Evolutionary conservation across 2,329 filamentous ascomycete species (phyloP), one percentile per base, ranked within the genome.

Genomic region (Rhinocladiella mackenziei): DNA sequence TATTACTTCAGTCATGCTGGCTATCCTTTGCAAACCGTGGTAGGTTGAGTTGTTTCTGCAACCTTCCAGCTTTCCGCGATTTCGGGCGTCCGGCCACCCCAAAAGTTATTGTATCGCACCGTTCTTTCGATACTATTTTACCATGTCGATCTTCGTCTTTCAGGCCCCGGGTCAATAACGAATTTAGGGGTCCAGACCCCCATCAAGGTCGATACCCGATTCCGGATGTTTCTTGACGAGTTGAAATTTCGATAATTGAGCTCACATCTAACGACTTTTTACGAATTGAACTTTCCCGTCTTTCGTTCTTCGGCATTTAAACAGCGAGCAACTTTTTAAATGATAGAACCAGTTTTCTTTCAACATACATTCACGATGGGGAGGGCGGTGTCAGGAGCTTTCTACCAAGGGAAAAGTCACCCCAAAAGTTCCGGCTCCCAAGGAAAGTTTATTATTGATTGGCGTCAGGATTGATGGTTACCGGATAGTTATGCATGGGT

Each of bases 1-100:
- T 65, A 70, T 51, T 74, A 74, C 55, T 69, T 75, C 35, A 47
- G 39, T 31, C 54, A 57, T 38, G 25, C 42, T 3, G 52, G 47
- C 36, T 57, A 57, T 39, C 34, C 45, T 15, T 18, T 57, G 39
- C 55, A 57, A 40, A 47, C 55, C 31, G 55, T 57, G 10, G 55
- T 53, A 23, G 54, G 55, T 34, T 57, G 42, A 53, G 26, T 32
- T 23, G 20, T 29, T 40, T 19, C 23, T 22, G 20, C 44, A 40
- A 31, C 41, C 22, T 41, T 50, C 38, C 39, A 47, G 50, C 50
- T 35, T 53, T 46, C 28, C 50, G 50, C 50, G 39, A 43, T 32
- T 35, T 32, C 19, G 41, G 22, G 28, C n/a, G n/a, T n/a, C n/a
- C n/a, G n/a, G n/a, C 34, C 30, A 33, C 38, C 20, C 33, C 22